Conservation (phyloP, 2,329 filamentous ascomycete genomes). For the Salinomyces thailandicus region DNA sequence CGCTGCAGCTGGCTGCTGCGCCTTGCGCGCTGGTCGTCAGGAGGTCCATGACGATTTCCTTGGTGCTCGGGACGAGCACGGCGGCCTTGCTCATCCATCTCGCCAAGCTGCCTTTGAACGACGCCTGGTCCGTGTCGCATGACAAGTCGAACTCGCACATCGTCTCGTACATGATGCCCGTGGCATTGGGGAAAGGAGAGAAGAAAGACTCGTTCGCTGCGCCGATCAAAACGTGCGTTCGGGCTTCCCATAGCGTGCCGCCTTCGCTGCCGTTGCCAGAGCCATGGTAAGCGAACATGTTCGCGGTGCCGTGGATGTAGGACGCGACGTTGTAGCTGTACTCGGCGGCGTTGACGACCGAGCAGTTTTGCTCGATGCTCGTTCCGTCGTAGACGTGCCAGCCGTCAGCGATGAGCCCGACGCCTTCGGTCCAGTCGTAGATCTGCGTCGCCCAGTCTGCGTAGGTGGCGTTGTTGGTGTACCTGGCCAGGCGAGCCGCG, state of each 20-base stretch:
- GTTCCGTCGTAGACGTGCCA: conserved; percentile 39
- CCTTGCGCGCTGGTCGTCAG: conserved; percentile 43
- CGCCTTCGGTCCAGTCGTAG: conserved; percentile 28
- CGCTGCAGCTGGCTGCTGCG: conserved; percentile 45
- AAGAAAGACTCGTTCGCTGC: conserved; percentile 29
- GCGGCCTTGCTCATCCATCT: conserved; percentile 20
- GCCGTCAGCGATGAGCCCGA: conserved; percentile 46
- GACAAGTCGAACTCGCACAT: conserved; percentile 13
- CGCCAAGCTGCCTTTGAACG: conserved; percentile 33
- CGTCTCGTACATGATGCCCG: conserved; percentile 37
- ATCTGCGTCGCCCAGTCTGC: conserved; percentile 48
- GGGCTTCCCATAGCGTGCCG: conserved; percentile 8
- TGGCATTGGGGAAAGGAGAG: conserved; percentile 23
- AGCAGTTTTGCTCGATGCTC: conserved; percentile 37
- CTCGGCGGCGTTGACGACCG: conserved; percentile 29
- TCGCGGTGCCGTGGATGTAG: conserved; percentile 38
- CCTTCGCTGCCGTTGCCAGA: conserved; percentile 10
- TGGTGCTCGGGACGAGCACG: conserved; percentile 36
- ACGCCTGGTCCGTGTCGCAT: conserved; percentile 35
- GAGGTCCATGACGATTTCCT: conserved; percentile 40
- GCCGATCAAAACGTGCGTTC: conserved; percentile 14
- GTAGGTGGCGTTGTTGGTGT: conserved; percentile 43
- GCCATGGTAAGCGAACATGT: conserved; percentile 28
- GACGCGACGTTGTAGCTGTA: conserved; percentile 33
- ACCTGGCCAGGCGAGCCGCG: conserved; percentile 30